Conservation (phyloP, 2,329 filamentous ascomycete genomes). For the Simplicillium sp. region DNA sequence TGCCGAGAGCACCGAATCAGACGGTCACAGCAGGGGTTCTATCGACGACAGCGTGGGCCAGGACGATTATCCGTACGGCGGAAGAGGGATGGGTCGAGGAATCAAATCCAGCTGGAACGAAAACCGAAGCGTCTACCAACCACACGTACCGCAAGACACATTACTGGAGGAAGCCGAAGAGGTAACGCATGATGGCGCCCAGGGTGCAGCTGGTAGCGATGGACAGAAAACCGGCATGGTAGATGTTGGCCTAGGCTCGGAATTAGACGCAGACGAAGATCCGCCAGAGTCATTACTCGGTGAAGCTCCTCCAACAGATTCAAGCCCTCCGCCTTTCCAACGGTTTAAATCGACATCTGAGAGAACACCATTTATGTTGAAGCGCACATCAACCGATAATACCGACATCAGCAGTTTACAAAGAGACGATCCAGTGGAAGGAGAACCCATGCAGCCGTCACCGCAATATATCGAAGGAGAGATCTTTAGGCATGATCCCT, state of each 20-base stretch:
- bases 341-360: conserved; percentile 36
- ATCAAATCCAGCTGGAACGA: conserved; percentile 60
- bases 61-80: conserved; percentile 28
- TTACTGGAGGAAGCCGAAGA: conserved; percentile 34
- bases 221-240: conserved; percentile 56
- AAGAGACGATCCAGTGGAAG: conserved; percentile 27
- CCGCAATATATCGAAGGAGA: conserved; percentile 53
- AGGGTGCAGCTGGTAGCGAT: conserved; percentile 27
- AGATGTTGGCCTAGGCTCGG: conserved; percentile 73
- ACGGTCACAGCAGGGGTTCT: conserved; percentile 34
- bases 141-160: conserved; percentile 15
- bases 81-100: conserved; percentile 37
- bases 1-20: conserved; percentile 77
- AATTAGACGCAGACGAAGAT: conserved; percentile 45
- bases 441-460: conserved; percentile 25
- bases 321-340: conserved; percentile 53
- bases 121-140: conserved; percentile 29
- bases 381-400: conserved; percentile 32
- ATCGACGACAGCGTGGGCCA: conserved; percentile 20
- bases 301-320: conserved; percentile 37
- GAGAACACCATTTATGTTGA: conserved; percentile 27
- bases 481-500: conserved; percentile 73
- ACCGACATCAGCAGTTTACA: conserved; percentile 33
- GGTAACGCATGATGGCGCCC: conserved; percentile 16
- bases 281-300: conserved; percentile 51